Base-by-base conservation (phyloP, 2,329 filamentous ascomycete species). In the Scolecobasidium constrictum region DNA sequence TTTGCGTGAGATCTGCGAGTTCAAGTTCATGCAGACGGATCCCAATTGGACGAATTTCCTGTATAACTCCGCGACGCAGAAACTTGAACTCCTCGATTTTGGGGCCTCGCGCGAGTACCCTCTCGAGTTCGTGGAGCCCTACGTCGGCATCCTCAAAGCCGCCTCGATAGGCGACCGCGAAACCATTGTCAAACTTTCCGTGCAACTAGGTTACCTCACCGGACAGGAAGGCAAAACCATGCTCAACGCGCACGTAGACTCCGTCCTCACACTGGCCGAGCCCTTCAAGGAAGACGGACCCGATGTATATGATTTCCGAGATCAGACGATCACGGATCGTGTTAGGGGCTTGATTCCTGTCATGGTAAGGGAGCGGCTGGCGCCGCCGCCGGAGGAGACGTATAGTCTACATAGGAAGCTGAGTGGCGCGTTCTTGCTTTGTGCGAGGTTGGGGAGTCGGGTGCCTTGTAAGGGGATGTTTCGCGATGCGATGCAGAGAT, bases 11-110 rank as follows among this genome's bases (percentile, higher is more conserved):
- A 90, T 96, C 52, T 81, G 81, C 49, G 86, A 94, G 62, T 96
- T 95, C 75, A 80, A 73, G 47, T 96, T 94, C 67, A 98, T 98
- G 92, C 92, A 98, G 66, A 98, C 92, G 4, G 92, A 98, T 58
- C 92, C 92, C 33, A 98, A 98, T 69, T 98, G 92, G 92, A 96
- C 90, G 23, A 98, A 98, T 63, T 98, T 98, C 62, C 72, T 96
- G 16, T 98, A 86, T 70, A 92, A 96, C 53, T 68, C 78, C 1
- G 53, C 67, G 16, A 77, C 72, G 3, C 68, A 78, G 53, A 83
- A 78, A 56, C 79, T 98, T 12, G 88, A 94, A 61, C 75, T 98
- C 1, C 78, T 98, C 41, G 93, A 98, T 63, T 98, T 98, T 61
- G 92, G 92, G 46, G 92, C 92, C 26, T 87, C 83, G 16, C 75